Conservation (phyloP, 352 stramenopile species). For the Aphanomyces cochlioides region DNA sequence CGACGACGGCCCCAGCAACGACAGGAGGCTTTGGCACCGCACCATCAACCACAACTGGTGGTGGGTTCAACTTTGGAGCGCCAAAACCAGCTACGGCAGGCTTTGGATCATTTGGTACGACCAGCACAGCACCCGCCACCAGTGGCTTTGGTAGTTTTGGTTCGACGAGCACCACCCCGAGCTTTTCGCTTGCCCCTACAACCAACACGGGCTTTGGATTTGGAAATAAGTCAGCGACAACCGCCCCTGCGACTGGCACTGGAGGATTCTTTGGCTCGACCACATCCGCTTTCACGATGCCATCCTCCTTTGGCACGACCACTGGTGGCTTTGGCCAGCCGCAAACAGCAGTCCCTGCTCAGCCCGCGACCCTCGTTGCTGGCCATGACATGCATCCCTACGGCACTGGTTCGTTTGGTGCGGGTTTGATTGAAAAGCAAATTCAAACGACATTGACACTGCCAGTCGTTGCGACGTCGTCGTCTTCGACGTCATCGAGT, state of each 20-base stretch:
- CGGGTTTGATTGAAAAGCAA: slow-evolving; percentile 51
- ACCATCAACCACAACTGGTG: background rate
- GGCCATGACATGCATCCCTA: slow-evolving; percentile 58
- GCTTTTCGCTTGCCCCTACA: slow-evolving; percentile 33
- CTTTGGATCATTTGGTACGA: slow-evolving; percentile 28
- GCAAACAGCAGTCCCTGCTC: slow-evolving; percentile 10
- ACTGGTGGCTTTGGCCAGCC: slow-evolving; percentile 41
- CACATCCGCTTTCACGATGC: background rate
- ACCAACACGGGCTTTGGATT: too few species aligned
- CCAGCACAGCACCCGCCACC: background rate
- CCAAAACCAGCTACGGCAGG: background rate
- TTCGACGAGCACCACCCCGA: slow-evolving; percentile 32
- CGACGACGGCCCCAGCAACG: background rate
- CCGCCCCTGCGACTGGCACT: slow-evolving; percentile 28
- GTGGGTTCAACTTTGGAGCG: slow-evolving; percentile 14
- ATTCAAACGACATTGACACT: slow-evolving; percentile 58
- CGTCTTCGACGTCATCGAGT: background rate
- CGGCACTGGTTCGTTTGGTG: slow-evolving; percentile 49
- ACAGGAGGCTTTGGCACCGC: slow-evolving; percentile 19
- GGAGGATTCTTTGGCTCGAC: slow-evolving; percentile 39
- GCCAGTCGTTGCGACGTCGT: slow-evolving; percentile 5
- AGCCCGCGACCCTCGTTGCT: slow-evolving; percentile 52
- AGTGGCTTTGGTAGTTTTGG: background rate
- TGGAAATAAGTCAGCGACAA: slow-evolving; percentile 22
- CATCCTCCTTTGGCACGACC: slow-evolving; percentile 30